Base-by-base conservation (phyloP, 345 rosid species). In the Durio zibethinus region DNA sequence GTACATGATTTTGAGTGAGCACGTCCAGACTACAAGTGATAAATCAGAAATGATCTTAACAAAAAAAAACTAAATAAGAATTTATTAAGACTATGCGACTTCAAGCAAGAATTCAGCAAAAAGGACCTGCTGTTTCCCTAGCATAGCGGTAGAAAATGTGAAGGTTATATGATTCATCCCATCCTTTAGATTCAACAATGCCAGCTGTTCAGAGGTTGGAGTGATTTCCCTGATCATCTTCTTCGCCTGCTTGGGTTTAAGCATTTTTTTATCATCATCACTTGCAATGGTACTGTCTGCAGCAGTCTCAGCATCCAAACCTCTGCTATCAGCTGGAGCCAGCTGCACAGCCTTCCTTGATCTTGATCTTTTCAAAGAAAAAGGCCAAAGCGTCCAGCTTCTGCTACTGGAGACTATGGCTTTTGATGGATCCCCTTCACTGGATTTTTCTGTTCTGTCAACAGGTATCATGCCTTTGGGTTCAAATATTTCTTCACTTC, bases 371-470 rank as follows among this genome's bases (percentile, higher is more conserved):
- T 80, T 83, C 54, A 82, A 82, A 84, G 89, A 83, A 84, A 96
- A 92, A 73, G 99, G 99, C 97, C 97, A 93, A 77, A 94, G 79
- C 77, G 84, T 83, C 99, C 99, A 93, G 85, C 91, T 87, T 85
- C 89, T 97, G 69, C 80, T 73, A 10, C 75, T 71, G n/a, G 85
- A 78, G 79, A 80, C 75, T 79, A 62, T 62, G 62, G 59, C 48
- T 74, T 91, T 83, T 64, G 89, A 80, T 76, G 87, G 78, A 79
- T 78, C 79, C 65, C 83, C 91, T 78, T 69, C 85, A 74, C 77
- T 36, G 76, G 82, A 64, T 74, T 82, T 83, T 85, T 82, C 88
- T 61, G 69, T 82, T 76, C 8, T 29, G 71, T 91, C 91, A 84
- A 90, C 85, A 56, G 76, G 82, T 74, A 84, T 88, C 89, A 88